These are phyloP conservation scores for Backusella psychrophila DNA, from an alignment of 192 early-diverging fungal species.

Conservation along the genomic window DNA sequence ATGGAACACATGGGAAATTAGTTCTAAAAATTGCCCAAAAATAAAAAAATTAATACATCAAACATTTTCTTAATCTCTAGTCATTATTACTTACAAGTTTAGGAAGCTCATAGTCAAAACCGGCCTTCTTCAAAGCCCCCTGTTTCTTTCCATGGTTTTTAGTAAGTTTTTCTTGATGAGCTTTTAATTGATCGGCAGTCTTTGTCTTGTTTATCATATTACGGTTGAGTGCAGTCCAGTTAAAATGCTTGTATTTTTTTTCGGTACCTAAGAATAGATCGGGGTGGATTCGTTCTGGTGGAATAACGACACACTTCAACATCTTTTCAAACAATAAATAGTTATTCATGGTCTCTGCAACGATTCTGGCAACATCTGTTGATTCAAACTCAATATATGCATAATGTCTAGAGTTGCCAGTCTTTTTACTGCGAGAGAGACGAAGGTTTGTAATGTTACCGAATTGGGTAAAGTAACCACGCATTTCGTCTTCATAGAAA, in stretches of 20 bases:
- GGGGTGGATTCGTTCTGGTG: slow-evolving; percentile 70
- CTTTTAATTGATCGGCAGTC: slow-evolving; percentile 43
- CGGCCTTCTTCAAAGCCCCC: slow-evolving; percentile 59
- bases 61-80: not conserved
- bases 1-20: not conserved
- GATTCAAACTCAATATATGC: slow-evolving; percentile 91
- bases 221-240: slow-evolving; percentile 56
- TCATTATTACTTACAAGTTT: slow-evolving; percentile 53
- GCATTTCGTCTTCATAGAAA: slow-evolving; percentile 94
- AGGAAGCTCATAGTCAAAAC: slow-evolving; percentile 90
- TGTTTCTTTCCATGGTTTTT: slow-evolving; percentile 57
- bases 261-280: slow-evolving; percentile 71
- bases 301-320: slow-evolving; percentile 78
- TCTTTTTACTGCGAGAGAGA: slow-evolving; percentile 87
- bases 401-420: slow-evolving; percentile 90
- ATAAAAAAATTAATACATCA: not conserved
- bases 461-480: slow-evolving; percentile 91
- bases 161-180: slow-evolving; percentile 43
- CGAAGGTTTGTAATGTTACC: slow-evolving; percentile 77
- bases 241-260: slow-evolving; percentile 64
- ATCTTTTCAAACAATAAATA: slow-evolving; percentile 81
- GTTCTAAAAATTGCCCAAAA: not conserved
- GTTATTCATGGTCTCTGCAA: slow-evolving; percentile 96
- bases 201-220: slow-evolving; percentile 65
- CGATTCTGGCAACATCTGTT: slow-evolving; percentile 82